Percentiles rank a stretch among this genome's conserved stretches.
These are phyloP conservation scores for Crithidia fasciculata DNA, from an alignment of 208 protist species.

Conservation along the genomic window DNA sequence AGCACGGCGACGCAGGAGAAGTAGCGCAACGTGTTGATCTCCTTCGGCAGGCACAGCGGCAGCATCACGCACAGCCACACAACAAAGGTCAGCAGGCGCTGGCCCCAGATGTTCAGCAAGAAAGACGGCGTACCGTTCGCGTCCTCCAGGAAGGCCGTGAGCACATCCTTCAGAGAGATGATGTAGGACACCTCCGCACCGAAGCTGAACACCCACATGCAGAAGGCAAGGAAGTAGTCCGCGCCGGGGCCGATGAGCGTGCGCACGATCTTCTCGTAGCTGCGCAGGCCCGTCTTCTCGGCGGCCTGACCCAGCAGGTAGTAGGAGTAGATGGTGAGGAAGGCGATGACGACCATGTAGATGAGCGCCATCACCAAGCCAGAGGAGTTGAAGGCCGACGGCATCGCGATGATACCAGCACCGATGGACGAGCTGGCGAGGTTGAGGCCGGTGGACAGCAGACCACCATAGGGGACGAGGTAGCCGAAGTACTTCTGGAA, in stretches of 20 bases:
- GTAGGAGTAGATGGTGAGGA: constrained; percentile 66
- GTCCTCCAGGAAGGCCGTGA: constrained; percentile 56
- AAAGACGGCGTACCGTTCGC: constrained; percentile 35
- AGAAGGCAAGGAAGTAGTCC: constrained; percentile 63
- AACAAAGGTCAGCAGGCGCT: constrained; percentile 49
- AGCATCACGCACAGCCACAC: constrained; percentile 80
- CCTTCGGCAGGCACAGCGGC: constrained; percentile 76
- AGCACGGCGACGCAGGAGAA: constrained; percentile 62
- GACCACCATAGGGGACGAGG: constrained; percentile 59
- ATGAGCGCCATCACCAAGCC: constrained; percentile 48
- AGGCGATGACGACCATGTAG: constrained; percentile 37
- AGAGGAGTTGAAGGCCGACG: constrained; percentile 54
- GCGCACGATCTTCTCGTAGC: constrained; percentile 55
- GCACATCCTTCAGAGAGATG: constrained; percentile 72
- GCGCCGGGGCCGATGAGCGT: constrained; percentile 47
- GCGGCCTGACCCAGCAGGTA: constrained; percentile 40
- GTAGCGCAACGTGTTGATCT: constrained; percentile 85
- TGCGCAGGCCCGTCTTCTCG: constrained; percentile 41
- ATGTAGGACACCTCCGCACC: constrained; percentile 75
- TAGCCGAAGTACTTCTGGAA: constrained; percentile 40
- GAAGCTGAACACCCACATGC: constrained; percentile 62
- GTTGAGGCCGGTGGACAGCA: constrained; percentile 60
- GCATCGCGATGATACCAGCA: constrained; percentile 63
- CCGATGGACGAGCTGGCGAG: constrained; percentile 55
- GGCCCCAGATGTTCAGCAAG: constrained; percentile 31